Conservation (phyloP, 352 stramenopile species). For the Plasmopara muralis region DNA sequence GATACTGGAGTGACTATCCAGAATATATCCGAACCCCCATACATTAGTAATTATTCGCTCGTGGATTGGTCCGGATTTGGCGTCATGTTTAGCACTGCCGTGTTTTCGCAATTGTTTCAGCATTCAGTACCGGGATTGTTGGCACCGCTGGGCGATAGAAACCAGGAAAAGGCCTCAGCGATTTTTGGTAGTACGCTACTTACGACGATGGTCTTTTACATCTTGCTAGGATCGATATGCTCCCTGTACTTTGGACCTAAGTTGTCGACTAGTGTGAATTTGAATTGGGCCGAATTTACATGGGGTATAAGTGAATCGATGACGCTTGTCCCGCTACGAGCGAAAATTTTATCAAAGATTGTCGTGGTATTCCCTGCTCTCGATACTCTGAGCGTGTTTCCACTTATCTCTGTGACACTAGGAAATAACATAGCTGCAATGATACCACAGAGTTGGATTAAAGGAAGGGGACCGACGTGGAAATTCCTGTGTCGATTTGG, state of each 20-base stretch:
- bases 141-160: slow-evolving; percentile 48
- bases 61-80: slow-evolving; percentile 75
- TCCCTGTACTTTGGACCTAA: slow-evolving; percentile 83
- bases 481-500: slow-evolving; percentile 74
- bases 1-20: slow-evolving; percentile 34
- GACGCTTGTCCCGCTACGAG: slow-evolving; percentile 46
- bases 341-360: slow-evolving; percentile 60
- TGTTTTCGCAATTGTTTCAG: slow-evolving; percentile 90
- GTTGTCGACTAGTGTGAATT: slow-evolving; percentile 79
- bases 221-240: slow-evolving; percentile 63
- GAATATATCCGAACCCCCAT: slow-evolving; percentile 17
- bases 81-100: slow-evolving; percentile 85
- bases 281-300: slow-evolving; percentile 88
- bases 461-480: slow-evolving; percentile 34
- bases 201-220: slow-evolving; percentile 84
- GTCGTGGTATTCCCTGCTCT: slow-evolving; percentile 87
- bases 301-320: slow-evolving; percentile 60
- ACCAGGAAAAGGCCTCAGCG: slow-evolving; percentile 49
- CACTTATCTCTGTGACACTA: slow-evolving; percentile 89
- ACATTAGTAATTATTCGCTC: slow-evolving; percentile 58
- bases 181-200: slow-evolving; percentile 78
- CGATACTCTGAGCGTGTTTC: slow-evolving; percentile 88
- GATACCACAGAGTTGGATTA: slow-evolving; percentile 36
- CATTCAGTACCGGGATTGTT: slow-evolving; percentile 86
- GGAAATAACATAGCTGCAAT: slow-evolving; percentile 84